Percentiles rank a stretch among this genome's conserved stretches.
These are phyloP conservation scores for Tripterygium wilfordii DNA, from an alignment of 177 flowering plant genomes.

Conservation along the genomic window DNA sequence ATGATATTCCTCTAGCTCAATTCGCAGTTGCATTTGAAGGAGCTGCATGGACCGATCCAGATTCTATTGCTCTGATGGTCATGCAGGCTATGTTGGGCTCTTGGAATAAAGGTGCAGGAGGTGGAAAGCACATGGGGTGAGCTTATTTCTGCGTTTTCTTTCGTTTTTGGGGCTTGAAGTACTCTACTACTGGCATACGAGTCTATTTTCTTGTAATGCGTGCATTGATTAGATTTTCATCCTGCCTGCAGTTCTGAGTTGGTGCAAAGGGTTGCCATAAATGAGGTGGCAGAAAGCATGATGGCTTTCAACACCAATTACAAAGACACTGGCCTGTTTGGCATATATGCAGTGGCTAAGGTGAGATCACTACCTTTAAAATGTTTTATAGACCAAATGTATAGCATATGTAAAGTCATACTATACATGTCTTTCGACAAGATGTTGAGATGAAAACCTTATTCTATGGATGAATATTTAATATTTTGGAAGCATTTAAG, in stretches of 20 bases:
- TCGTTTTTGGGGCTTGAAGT: no score
- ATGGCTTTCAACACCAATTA: constrained; percentile 88
- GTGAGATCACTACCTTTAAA: constrained; percentile 37
- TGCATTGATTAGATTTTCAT: constrained; percentile 4
- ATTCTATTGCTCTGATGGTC: constrained; percentile 95
- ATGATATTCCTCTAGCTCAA: constrained; percentile 88
- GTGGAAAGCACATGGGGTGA: constrained; percentile 97
- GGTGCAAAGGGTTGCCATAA: constrained; percentile 80
- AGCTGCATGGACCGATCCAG: constrained; percentile 98
- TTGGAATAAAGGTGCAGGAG: constrained; percentile 71
- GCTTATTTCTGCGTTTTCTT: constrained; percentile 3
- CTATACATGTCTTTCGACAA: no score
- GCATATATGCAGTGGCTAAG: constrained; percentile 90
- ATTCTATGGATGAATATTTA: no score
- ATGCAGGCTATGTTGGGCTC: constrained; percentile 94
- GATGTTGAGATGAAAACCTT: no score
- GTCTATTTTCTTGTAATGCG: no score
- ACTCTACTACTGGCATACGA: no score
- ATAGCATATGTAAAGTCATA: no score
- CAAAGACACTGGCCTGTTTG: constrained; percentile 90
- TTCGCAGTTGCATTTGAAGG: constrained; percentile 96
- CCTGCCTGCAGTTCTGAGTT: constrained; percentile 65
- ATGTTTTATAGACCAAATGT: no score
- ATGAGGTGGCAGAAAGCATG: constrained; percentile 83
- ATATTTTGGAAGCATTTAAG: no score